A percentile compares a stretch with the other conserved stretches of the same genome.
Conservation (phyloP, 1,139 yeast species). For the Kodamaea derodonti region DNA sequence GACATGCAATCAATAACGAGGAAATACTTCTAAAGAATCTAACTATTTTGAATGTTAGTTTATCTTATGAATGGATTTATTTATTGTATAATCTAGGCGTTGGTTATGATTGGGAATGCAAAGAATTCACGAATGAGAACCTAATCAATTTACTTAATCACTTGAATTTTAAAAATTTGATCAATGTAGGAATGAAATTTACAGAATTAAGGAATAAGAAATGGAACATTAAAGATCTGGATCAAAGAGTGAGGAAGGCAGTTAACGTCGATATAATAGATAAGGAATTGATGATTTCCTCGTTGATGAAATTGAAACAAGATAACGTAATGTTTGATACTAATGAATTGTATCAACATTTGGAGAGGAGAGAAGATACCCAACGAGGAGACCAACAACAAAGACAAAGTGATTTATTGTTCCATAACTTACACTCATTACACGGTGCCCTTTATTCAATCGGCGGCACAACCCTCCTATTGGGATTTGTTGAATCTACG, state of each 20-base stretch:
- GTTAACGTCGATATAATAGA: slow-evolving; percentile 11
- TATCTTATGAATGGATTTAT: slow-evolving; percentile 38
- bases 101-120: slow-evolving; percentile 37
- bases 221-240: not conserved
- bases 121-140: slow-evolving; percentile 31
- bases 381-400: not conserved
- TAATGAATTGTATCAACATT: slow-evolving; percentile 15
- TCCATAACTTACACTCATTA: slow-evolving; percentile 15
- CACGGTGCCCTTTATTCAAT: slow-evolving; percentile 30
- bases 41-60: slow-evolving; percentile 23
- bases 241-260: no score
- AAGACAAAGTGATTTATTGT: not conserved
- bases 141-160: slow-evolving; percentile 29
- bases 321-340: slow-evolving; percentile 32
- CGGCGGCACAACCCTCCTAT: slow-evolving; percentile 35
- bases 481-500: slow-evolving; percentile 29
- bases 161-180: slow-evolving; percentile 23
- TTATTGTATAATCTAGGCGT: slow-evolving; percentile 36
- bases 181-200: slow-evolving; percentile 23
- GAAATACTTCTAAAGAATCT: slow-evolving; percentile 35
- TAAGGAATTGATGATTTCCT: slow-evolving; percentile 18
- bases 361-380: slow-evolving; percentile 1
- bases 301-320: slow-evolving; percentile 21
- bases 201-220: slow-evolving; percentile 17
- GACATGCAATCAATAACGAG: slow-evolving; percentile 19